Evolutionary conservation across 352 stramenopile genomes (phyloP).

Genomic region (Pythium sukuiense): DNA sequence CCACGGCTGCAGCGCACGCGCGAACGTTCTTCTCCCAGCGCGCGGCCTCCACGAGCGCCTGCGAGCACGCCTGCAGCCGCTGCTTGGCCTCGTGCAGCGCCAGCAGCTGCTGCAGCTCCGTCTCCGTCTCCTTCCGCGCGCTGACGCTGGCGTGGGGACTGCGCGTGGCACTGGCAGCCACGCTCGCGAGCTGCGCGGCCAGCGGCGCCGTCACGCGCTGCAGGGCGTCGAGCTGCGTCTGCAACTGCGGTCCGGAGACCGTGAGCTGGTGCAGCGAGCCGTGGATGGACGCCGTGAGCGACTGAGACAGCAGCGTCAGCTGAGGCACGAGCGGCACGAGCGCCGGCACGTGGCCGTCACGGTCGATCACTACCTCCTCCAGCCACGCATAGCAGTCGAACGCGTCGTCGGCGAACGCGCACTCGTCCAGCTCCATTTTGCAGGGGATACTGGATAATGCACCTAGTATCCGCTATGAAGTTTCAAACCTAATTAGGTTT

Average conservation of each 20-base stretch:
- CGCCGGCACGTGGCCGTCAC: conserved; percentile 27
- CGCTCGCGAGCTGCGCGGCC: conserved; percentile 39
- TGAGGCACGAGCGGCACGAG: conserved; percentile 52
- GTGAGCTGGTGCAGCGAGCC: conserved; percentile 60
- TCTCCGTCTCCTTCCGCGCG: conserved; percentile 26
- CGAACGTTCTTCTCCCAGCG: conserved; percentile 69
- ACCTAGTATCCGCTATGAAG: conserved; percentile 10
- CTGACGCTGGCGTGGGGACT: background rate
- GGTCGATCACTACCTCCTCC: conserved; percentile 56
- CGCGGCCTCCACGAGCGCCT: conserved; percentile 67
- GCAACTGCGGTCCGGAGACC: conserved; percentile 44
- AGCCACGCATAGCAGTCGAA: conserved; percentile 78
- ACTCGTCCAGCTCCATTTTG: conserved; percentile 41
- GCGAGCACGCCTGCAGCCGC: conserved; percentile 59
- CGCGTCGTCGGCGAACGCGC: conserved; percentile 39
- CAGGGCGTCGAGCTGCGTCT: conserved; percentile 54
- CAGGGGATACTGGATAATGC: background rate
- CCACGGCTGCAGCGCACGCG: conserved; percentile 42
- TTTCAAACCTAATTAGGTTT: background rate
- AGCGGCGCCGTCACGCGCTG: conserved; percentile 46
- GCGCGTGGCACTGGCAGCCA: conserved; percentile 8
- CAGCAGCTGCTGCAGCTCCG: conserved; percentile 56
- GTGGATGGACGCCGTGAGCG: conserved; percentile 57
- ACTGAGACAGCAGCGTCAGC: conserved; percentile 61
- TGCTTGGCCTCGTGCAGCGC: conserved; percentile 71